Evolutionary conservation across 2,329 filamentous ascomycete species (phyloP).

Genomic region (Aureobasidium sp.): DNA sequence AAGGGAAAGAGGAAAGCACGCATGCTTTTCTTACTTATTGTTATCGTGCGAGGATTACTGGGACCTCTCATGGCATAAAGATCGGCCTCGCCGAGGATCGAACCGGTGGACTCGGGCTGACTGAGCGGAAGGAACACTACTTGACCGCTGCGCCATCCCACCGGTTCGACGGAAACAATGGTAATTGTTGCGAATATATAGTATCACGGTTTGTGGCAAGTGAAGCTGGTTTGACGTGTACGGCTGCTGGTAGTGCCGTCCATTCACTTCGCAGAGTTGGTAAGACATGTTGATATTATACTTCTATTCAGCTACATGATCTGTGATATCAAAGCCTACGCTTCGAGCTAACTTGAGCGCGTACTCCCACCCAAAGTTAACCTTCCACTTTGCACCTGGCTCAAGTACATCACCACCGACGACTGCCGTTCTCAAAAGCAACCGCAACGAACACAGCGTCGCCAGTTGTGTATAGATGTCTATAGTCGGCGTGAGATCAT

Average conservation of each 20-base stretch:
- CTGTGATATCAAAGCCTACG: conserved; percentile 69
- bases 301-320: conserved; percentile 59
- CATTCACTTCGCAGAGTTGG: too few relatives aligned
- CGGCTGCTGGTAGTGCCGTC: not conserved
- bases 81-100: too few relatives aligned
- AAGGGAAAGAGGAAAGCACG: not conserved
- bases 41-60: not conserved
- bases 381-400: conserved; percentile 63
- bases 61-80: too few relatives aligned
- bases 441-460: conserved; percentile 60
- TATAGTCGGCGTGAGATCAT: conserved; percentile 34
- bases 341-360: conserved; percentile 61
- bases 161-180: too few relatives aligned
- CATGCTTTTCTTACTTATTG: not conserved
- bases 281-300: not conserved
- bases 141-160: too few relatives aligned
- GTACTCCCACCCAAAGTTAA: conserved; percentile 72
- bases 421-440: conserved; percentile 58
- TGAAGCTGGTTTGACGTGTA: not conserved
- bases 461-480: conserved; percentile 51
- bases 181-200: too few relatives aligned
- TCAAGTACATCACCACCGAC: conserved; percentile 57
- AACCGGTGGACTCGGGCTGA: too few relatives aligned
- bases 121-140: too few relatives aligned
- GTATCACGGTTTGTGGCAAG: too few relatives aligned